Evolutionary conservation across 768 basidiomycete genomes (phyloP).

Genomic region (Saitozyma sp.): DNA sequence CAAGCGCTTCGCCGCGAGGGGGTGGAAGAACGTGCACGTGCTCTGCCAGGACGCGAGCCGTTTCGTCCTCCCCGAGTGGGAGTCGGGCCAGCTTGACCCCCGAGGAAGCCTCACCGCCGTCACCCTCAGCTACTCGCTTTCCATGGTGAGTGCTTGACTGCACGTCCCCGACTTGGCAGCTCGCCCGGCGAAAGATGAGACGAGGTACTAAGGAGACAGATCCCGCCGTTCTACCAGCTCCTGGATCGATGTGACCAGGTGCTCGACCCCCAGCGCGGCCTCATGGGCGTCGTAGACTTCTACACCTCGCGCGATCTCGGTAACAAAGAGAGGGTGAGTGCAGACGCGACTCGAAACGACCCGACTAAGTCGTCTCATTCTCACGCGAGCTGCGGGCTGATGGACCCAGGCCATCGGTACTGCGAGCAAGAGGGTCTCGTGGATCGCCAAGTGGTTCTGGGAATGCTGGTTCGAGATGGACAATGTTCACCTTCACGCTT

Average conservation of each 20-base stretch:
- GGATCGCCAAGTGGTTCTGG: slow-evolving; percentile 76
- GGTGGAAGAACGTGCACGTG: slow-evolving; percentile 73
- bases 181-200: background rate
- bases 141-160: slow-evolving; percentile 49
- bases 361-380: background rate
- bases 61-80: slow-evolving; percentile 66
- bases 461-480: slow-evolving; percentile 62
- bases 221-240: slow-evolving; percentile 65
- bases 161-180: background rate
- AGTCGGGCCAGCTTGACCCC: slow-evolving; percentile 58
- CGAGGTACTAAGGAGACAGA: slow-evolving; percentile 51
- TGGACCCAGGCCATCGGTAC: slow-evolving; percentile 63
- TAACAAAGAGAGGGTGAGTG: slow-evolving; percentile 28
- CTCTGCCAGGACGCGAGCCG: slow-evolving; percentile 71
- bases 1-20: slow-evolving; percentile 64
- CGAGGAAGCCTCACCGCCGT: slow-evolving; percentile 60
- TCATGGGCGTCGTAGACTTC: slow-evolving; percentile 72
- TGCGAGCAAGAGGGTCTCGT: slow-evolving; percentile 63
- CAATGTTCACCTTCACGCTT: slow-evolving; percentile 57
- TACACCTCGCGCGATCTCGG: slow-evolving; percentile 53
- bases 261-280: slow-evolving; percentile 62
- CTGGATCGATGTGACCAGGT: slow-evolving; percentile 69
- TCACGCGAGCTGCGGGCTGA: slow-evolving; percentile 2
- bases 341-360: too few relatives aligned
- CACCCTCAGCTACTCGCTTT: slow-evolving; percentile 56